Percentiles rank a stretch among this genome's conserved stretches.
phyloP scores from a whole-genome alignment of 805 yeast genomes.

The Pachysolen tannophilus region DNA sequence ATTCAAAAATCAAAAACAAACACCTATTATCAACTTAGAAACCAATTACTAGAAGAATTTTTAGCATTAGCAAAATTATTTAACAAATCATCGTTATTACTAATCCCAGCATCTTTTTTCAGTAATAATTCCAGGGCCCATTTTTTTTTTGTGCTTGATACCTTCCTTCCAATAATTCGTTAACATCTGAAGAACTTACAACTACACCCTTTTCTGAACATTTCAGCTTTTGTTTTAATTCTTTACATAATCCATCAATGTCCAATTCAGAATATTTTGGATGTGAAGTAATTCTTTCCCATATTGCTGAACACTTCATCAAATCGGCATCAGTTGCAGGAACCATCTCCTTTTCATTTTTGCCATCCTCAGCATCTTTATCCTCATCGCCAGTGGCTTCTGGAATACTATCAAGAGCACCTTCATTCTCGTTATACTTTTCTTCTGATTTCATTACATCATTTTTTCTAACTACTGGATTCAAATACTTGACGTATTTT shows the following conservation, averaged over 20 bases:
- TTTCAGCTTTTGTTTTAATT: constrained; percentile 86
- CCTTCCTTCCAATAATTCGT: constrained; percentile 32
- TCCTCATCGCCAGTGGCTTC: too few relatives aligned
- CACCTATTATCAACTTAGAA: neutral
- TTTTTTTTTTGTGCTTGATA: too few relatives aligned
- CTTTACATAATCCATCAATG: constrained; percentile 87
- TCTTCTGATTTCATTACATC: neutral
- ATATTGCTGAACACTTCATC: constrained; percentile 80
- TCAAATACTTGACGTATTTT: too few relatives aligned
- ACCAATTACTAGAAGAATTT: neutral
- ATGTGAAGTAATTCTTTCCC: constrained; percentile 94
- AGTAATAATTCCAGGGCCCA: too few relatives aligned
- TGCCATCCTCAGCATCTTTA: constrained; percentile 17
- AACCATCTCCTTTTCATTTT: constrained; percentile 40
- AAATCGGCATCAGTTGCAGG: constrained; percentile 58
- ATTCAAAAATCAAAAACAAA: neutral
- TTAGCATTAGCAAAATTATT: too few relatives aligned
- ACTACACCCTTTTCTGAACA: constrained; percentile 93
- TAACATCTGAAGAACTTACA: constrained; percentile 73
- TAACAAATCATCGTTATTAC: too few relatives aligned
- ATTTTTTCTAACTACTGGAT: neutral
- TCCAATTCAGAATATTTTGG: constrained; percentile 91
- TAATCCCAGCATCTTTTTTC: too few relatives aligned
- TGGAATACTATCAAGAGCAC: too few relatives aligned
- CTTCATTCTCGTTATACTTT: neutral